Evolutionary conservation across 768 basidiomycete species (phyloP).

Genomic region (Tremella fuciformis): DNA sequence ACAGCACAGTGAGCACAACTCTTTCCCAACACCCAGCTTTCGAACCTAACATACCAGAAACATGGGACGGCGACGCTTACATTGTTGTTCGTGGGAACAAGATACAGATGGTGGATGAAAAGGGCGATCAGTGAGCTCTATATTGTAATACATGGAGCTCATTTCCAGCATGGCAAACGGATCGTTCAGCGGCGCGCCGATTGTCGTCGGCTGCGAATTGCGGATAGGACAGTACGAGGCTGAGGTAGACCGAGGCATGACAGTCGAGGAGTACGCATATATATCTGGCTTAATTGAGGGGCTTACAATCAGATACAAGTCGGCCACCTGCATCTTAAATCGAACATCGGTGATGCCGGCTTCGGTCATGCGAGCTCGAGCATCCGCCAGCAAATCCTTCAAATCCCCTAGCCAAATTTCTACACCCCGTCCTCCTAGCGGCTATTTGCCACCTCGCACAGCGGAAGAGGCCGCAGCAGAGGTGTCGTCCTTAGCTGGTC

Average conservation of each 20-base stretch:
- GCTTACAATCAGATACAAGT: slow-evolving; percentile 23
- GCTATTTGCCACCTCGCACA: slow-evolving; percentile 18
- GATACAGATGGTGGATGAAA: slow-evolving; percentile 43
- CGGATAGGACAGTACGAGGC: slow-evolving; percentile 38
- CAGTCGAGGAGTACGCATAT: slow-evolving; percentile 28
- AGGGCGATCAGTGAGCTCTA: slow-evolving; percentile 40
- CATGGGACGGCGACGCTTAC: slow-evolving; percentile 51
- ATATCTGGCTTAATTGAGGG: too few species aligned
- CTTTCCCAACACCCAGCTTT: background rate
- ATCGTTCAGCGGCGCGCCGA: slow-evolving; percentile 17
- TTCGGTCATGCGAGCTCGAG: slow-evolving; percentile 11
- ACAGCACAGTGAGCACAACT: slow-evolving; percentile 34
- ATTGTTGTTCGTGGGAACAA: slow-evolving; percentile 37
- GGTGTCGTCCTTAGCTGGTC: background rate
- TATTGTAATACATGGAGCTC: background rate
- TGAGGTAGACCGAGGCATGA: slow-evolving; percentile 28
- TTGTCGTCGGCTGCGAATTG: slow-evolving; percentile 33
- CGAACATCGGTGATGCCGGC: slow-evolving; percentile 5
- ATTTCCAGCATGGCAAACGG: slow-evolving; percentile 25
- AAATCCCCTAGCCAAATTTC: slow-evolving; percentile 35
- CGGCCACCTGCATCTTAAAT: slow-evolving; percentile 32
- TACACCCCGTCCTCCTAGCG: slow-evolving; percentile 18
- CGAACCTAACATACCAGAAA: slow-evolving; percentile 29
- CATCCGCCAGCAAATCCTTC: slow-evolving; percentile 37
- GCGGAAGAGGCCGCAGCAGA: background rate